Evolutionary conservation across 768 basidiomycete genomes (phyloP), one percentile per base, ranked within the genome.

Genomic region (Lanmaoa rubissima): DNA sequence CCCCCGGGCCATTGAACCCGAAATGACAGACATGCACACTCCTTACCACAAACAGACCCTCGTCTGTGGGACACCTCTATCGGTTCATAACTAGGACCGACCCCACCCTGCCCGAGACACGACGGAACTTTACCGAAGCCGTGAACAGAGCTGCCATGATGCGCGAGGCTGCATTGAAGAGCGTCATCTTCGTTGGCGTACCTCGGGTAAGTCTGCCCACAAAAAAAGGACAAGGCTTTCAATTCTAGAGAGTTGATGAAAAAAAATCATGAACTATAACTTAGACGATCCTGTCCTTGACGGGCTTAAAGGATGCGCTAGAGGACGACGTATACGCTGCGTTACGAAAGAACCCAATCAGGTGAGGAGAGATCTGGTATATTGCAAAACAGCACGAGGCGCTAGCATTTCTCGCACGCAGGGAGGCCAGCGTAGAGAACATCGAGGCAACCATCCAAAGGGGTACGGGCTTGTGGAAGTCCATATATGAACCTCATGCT

Each of bases 141-240:
- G 78, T 88, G 56, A 81, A 83, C 72, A 86, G 80, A 69, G 90
- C 90, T 60, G 89, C 91, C 61, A 70, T 92, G 61, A 94, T 96
- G 84, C 82, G 94, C 44, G 94, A 96, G 76, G 83, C 90, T 32
- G 90, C 90, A 32, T 68, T 96, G 70, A 96, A 96, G 76, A 92
- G 91, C 68, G 82, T 85, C 66, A 89, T 94, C 65, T 94, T 96
- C 68, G 84, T 92, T 53, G 91, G 92, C 44, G 90, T 93, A 53
- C 90, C 92, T 63, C 80, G 89, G 70, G 90, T 91, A 69, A 76
- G 84, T 73, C 40, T 45, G 53, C 53, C 48, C 47, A 47, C 43
- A 34, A 19, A 9, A 34, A 48, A 34, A 28, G n/a, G 43, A 31
- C 50, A 35, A 42, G 36, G 14, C 17, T 32, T 40, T 55, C 50